Evolutionary conservation across 176 grass and related monocot genomes (phyloP).

Genomic region (Hyparrhenia diplandra): DNA sequence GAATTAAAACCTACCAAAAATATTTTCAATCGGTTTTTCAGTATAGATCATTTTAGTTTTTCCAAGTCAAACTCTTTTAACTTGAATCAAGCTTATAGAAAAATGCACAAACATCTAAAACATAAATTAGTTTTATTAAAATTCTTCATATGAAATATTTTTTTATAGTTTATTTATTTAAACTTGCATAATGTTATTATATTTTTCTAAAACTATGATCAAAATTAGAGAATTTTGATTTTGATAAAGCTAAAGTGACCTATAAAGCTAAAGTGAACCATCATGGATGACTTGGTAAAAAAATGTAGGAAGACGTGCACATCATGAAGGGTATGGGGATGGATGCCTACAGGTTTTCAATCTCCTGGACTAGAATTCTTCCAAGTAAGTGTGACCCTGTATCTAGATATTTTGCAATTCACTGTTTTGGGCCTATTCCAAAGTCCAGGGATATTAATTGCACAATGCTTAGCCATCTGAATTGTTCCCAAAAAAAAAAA

Average conservation of each 20-base stretch:
- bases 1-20: neutral
- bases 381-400: conserved; percentile 33
- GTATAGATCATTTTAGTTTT: neutral
- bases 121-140: neutral
- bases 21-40: neutral
- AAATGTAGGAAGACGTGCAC: conserved; percentile 50
- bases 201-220: neutral
- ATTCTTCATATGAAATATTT: neutral
- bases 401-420: neutral
- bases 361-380: conserved; percentile 66
- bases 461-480: too few relatives aligned
- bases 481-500: too few relatives aligned
- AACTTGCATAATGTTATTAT: neutral
- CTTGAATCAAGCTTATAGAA: neutral
- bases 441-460: too few relatives aligned
- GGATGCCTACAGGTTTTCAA: conserved; percentile 63
- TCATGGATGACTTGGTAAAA: neutral
- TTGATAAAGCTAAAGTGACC: neutral
- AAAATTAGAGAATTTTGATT: neutral
- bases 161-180: neutral
- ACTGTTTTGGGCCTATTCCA: too few relatives aligned
- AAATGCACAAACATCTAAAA: neutral
- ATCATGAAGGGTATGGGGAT: conserved; percentile 62
- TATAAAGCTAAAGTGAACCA: too few relatives aligned
- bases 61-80: neutral